Percentiles rank a stretch among this genome's conserved stretches.
Conservation (phyloP, 1,284 basidiomycete species). For the Pyrrhoderma lamaoense region DNA sequence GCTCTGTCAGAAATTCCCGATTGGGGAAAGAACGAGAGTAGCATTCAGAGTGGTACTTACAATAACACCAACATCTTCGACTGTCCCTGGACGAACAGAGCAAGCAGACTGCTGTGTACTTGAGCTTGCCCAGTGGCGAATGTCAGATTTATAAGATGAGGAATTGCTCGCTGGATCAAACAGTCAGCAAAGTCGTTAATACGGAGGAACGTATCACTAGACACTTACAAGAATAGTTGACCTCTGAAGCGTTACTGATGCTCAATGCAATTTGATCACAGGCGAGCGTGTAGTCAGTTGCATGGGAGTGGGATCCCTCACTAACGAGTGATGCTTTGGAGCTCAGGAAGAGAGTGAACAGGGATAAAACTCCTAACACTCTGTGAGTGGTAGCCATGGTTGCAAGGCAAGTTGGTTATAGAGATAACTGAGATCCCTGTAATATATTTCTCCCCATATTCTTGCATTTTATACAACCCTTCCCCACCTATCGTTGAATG, state of each 20-base stretch:
- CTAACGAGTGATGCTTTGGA: not conserved
- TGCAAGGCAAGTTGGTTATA: no score
- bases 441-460: no score
- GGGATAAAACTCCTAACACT: not conserved
- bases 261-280: slow-evolving; percentile 14
- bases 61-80: slow-evolving; percentile 38
- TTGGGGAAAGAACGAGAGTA: no score
- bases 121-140: slow-evolving; percentile 39
- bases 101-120: slow-evolving; percentile 37
- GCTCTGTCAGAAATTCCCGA: no score
- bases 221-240: slow-evolving; percentile 28
- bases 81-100: slow-evolving; percentile 44
- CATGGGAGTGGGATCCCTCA: not conserved
- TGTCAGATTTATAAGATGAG: slow-evolving; percentile 33
- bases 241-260: slow-evolving; percentile 29
- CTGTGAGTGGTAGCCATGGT: no score
- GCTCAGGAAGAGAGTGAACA: not conserved
- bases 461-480: no score
- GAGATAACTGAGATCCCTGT: no score
- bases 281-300: not conserved
- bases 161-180: slow-evolving; percentile 20
- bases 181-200: slow-evolving; percentile 17
- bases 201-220: not conserved
- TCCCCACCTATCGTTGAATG: no score
- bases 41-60: slow-evolving; percentile 23